Evolutionary conservation across 2,329 filamentous ascomycete genomes (phyloP).

Genomic region (Calycina marina): DNA sequence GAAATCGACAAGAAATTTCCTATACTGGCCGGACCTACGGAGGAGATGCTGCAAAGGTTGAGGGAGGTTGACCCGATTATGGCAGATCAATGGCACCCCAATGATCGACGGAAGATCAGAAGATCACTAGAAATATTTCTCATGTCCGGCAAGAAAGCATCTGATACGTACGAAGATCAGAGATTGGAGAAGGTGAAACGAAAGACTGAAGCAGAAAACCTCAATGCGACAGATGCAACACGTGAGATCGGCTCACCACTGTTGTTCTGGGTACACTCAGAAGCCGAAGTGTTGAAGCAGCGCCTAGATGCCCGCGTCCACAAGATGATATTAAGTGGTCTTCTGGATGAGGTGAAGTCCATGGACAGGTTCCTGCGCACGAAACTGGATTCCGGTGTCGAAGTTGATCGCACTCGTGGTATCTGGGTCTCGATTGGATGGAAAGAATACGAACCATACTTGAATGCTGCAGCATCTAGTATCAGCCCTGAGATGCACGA

Average conservation of each 20-base stretch:
- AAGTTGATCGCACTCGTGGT: constrained; percentile 60
- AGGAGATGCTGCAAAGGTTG: constrained; percentile 58
- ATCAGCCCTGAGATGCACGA: constrained; percentile 29
- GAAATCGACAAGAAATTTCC: constrained; percentile 39
- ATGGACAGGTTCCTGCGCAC: constrained; percentile 34
- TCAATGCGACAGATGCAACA: not conserved
- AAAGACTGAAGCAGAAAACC: constrained; percentile 14
- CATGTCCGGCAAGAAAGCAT: constrained; percentile 66
- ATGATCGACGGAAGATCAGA: constrained; percentile 77
- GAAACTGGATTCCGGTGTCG: constrained; percentile 31
- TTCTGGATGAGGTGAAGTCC: constrained; percentile 45
- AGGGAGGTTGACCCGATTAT: constrained; percentile 74
- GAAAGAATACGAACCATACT: constrained; percentile 72
- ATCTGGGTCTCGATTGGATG: constrained; percentile 97
- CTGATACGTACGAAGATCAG: constrained; percentile 77
- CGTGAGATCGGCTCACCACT: constrained; percentile 5
- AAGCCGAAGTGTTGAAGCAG: constrained; percentile 48
- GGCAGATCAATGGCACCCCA: constrained; percentile 87
- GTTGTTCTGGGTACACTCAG: constrained; percentile 77
- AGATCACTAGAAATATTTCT: constrained; percentile 84
- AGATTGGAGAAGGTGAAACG: constrained; percentile 27
- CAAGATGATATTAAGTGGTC: constrained; percentile 59
- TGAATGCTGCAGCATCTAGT: constrained; percentile 30
- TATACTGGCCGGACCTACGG: constrained; percentile 56
- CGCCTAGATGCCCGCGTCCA: constrained; percentile 68